Percentiles rank a stretch among this genome's conserved stretches.
phyloP scores from a whole-genome alignment of 176 grass and related monocot genomes.

The Themeda triandra region DNA sequence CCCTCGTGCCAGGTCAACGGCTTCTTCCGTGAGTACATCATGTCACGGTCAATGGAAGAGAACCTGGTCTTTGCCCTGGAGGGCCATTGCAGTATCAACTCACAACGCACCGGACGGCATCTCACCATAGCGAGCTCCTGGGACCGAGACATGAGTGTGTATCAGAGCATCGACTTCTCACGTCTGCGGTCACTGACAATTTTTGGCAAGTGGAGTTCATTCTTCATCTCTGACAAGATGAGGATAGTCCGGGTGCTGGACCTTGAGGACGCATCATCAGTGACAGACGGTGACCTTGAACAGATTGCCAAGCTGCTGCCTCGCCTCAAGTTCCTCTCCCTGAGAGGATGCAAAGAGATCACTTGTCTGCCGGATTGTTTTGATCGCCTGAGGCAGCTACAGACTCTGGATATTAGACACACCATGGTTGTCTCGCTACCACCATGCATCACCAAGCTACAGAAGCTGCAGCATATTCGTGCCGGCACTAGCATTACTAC shows the following conservation, averaged over 20 bases:
- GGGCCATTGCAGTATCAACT: background rate
- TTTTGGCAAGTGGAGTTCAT: background rate
- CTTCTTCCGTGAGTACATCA: constrained; percentile 20
- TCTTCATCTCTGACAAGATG: constrained; percentile 3
- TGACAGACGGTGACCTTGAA: background rate
- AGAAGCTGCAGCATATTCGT: background rate
- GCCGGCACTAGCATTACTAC: background rate
- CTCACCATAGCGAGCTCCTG: background rate
- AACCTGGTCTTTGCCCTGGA: background rate
- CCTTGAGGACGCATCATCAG: background rate
- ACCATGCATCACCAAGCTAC: rapidly evolving
- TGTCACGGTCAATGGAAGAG: constrained; percentile 7
- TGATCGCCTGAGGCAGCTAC: background rate
- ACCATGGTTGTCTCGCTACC: background rate
- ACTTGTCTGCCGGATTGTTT: background rate
- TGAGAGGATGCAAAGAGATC: background rate
- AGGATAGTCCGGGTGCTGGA: constrained; percentile 35
- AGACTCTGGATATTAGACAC: background rate
- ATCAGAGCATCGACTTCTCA: background rate
- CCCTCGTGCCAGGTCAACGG: constrained; percentile 13
- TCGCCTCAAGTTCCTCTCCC: background rate
- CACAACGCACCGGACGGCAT: background rate
- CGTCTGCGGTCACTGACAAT: constrained; percentile 11
- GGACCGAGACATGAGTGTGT: background rate
- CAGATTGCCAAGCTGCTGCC: background rate